Evolutionary conservation across 495 filamentous ascomycete genomes (phyloP), one percentile per base, ranked within the genome.

Genomic region (Hyaloscypha hepaticicola): DNA sequence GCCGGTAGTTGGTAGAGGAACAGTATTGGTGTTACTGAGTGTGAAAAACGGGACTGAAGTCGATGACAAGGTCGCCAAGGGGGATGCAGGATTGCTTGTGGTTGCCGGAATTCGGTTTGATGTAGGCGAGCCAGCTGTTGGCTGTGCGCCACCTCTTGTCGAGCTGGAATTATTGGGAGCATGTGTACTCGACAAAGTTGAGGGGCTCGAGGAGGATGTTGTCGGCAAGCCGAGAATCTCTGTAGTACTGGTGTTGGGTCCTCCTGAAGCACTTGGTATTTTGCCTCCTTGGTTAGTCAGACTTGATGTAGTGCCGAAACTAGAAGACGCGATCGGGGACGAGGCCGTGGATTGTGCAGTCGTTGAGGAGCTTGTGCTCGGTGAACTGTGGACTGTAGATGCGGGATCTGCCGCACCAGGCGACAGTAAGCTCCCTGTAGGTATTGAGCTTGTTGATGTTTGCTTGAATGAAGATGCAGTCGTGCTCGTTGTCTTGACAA

Each of bases 1-100:
- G 49, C 45, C 9, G 34, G 16, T 41, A 28, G 24, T 58, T 33
- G 63, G 24, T 53, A 38, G 51, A 25, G 65, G 27, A 24, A 63
- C 49, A 56, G 50, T 28, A 22, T 33, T 60, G 3, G 64, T 66
- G 56, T 60, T 60, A 45, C 29, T 61, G 58, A 66, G 58, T 50
- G 57, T 56, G 31, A 66, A 66, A 27, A 26, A 61, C 45, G 49
- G 52, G 14, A 57, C 25, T 14, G 51, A 33, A 4, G 64, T 51
- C 19, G 38, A 45, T 19, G 38, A 45, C 11, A 16, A 16, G 4
- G 6, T 45, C 1, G 38, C 38, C 12, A 7, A 7, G 31, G 31
- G 31, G 7, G 31, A 33, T 6, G 12, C 31, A 33, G 31, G 0
- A 33, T 33, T 33, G 31, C 31, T 33, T 7, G 31, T 33, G 31